Conservation (phyloP, 2,329 filamentous ascomycete genomes). For the Diaporthe sp. region DNA sequence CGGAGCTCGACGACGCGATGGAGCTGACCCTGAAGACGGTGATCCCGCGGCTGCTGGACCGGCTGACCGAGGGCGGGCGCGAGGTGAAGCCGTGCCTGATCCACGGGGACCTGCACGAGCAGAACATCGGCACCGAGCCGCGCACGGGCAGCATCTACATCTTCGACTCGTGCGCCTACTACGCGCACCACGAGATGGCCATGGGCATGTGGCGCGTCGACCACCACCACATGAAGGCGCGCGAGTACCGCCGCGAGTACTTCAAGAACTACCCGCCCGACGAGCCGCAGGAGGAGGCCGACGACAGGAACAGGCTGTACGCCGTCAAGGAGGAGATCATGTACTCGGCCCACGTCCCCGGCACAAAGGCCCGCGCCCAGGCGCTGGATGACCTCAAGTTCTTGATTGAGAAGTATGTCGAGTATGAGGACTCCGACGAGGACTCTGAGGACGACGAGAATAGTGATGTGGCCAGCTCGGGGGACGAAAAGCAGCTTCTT, state of each 20-base stretch:
- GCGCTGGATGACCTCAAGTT: constrained; percentile 27
- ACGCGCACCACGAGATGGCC: constrained; percentile 58
- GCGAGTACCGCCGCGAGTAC: constrained; percentile 39
- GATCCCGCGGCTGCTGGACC: constrained; percentile 49
- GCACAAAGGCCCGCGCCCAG: constrained; percentile 29
- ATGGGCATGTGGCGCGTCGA: constrained; percentile 50
- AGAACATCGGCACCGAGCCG: constrained; percentile 53
- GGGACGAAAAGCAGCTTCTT: constrained; percentile 14
- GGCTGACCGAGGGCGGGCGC: constrained; percentile 48
- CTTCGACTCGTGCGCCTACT: constrained; percentile 56
- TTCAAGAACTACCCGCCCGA: constrained; percentile 36
- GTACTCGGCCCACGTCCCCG: constrained; percentile 35
- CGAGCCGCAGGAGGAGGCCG: constrained; percentile 40
- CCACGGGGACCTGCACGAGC: constrained; percentile 59
- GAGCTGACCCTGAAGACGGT: constrained; percentile 45
- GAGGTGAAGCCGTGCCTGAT: constrained; percentile 51
- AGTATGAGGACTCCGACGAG: constrained; percentile 28
- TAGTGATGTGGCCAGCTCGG: not conserved
- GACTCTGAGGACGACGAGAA: not conserved
- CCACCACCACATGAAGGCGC: constrained; percentile 40
- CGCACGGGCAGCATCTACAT: constrained; percentile 50
- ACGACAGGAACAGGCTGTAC: constrained; percentile 40
- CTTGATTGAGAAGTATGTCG: constrained; percentile 32
- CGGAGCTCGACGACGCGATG: constrained; percentile 44
- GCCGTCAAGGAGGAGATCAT: constrained; percentile 37